Evolutionary conservation across 2,329 filamentous ascomycete genomes (phyloP).

Genomic region (Diaporthe sp.): DNA sequence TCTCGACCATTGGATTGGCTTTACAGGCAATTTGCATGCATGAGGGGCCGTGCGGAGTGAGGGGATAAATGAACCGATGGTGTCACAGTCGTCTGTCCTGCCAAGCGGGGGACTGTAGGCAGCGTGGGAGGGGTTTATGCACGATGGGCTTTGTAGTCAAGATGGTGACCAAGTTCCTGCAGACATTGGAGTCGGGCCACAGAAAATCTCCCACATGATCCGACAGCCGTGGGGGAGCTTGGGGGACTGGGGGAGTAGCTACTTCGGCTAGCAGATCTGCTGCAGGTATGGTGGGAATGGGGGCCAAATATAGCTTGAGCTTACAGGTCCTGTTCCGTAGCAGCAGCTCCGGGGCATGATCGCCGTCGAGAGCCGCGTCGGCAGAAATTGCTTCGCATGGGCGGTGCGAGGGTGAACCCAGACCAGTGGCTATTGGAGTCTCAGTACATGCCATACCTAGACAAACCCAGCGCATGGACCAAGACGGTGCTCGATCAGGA

Average conservation of each 20-base stretch:
- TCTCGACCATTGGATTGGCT: constrained; percentile 1
- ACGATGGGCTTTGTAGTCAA: neutral
- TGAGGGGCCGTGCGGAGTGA: constrained; percentile 32
- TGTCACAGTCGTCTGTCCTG: neutral
- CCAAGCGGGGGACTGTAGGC: neutral
- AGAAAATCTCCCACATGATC: constrained; percentile 9
- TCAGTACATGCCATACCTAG: neutral
- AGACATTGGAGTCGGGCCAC: constrained; percentile 15
- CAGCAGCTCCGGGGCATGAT: constrained; percentile 16
- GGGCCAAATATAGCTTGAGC: constrained; percentile 31
- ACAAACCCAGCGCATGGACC: neutral
- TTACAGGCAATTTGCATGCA: constrained; percentile 20
- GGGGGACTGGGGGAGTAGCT: neutral
- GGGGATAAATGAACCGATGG: constrained; percentile 17
- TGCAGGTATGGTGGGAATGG: constrained; percentile 28
- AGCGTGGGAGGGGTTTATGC: constrained; percentile 23
- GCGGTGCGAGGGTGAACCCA: constrained; percentile 15
- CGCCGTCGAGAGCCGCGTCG: constrained; percentile 20
- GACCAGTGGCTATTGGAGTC: neutral
- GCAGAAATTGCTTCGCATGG: constrained; percentile 5
- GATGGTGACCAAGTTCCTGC: constrained; percentile 24
- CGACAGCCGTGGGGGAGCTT: constrained; percentile 12
- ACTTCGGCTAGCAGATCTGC: constrained; percentile 28
- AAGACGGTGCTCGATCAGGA: neutral
- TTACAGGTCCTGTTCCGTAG: constrained; percentile 7